Conservation (phyloP, 2,329 filamentous ascomycete species). For the Chaetomium strumarium region DNA sequence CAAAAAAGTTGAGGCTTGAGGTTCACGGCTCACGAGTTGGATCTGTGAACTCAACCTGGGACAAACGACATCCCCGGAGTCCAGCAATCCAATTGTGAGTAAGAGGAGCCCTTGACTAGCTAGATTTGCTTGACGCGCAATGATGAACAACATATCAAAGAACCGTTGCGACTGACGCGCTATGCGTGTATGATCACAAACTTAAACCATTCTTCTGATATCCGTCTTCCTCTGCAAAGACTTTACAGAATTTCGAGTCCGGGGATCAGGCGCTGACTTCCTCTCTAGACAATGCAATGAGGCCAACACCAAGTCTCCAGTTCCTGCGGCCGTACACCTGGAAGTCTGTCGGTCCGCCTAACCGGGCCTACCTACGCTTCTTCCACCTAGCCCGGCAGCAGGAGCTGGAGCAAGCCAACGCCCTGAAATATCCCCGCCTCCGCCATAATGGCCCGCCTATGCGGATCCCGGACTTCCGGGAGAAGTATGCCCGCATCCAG, state of each 20-base stretch:
- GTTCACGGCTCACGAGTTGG: not conserved
- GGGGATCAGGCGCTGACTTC: constrained; percentile 18
- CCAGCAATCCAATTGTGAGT: constrained; percentile 2
- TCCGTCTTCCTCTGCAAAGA: not conserved
- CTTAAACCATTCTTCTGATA: constrained; percentile 43
- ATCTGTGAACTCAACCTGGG: not conserved
- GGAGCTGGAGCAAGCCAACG: constrained; percentile 45
- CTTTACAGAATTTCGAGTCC: not conserved
- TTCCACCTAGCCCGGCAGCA: constrained; percentile 39
- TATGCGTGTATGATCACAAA: constrained; percentile 48
- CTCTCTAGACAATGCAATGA: constrained; percentile 36
- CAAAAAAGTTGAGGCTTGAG: constrained; percentile 3
- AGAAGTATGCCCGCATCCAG: constrained; percentile 29
- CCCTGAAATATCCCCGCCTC: constrained; percentile 52
- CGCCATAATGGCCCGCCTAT: constrained; percentile 30
- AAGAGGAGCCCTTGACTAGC: not conserved
- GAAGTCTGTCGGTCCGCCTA: constrained; percentile 30
- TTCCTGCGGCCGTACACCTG: constrained; percentile 53
- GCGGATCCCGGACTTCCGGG: constrained; percentile 34
- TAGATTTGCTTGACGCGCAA: constrained; percentile 7
- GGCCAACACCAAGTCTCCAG: constrained; percentile 35
- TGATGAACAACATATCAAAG: constrained; percentile 49
- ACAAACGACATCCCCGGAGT: not conserved
- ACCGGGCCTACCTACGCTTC: constrained; percentile 42
- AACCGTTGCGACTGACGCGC: constrained; percentile 56